Evolutionary conservation across 2,329 filamentous ascomycete species (phyloP).

Genomic region (Trichoderma oligosporum): DNA sequence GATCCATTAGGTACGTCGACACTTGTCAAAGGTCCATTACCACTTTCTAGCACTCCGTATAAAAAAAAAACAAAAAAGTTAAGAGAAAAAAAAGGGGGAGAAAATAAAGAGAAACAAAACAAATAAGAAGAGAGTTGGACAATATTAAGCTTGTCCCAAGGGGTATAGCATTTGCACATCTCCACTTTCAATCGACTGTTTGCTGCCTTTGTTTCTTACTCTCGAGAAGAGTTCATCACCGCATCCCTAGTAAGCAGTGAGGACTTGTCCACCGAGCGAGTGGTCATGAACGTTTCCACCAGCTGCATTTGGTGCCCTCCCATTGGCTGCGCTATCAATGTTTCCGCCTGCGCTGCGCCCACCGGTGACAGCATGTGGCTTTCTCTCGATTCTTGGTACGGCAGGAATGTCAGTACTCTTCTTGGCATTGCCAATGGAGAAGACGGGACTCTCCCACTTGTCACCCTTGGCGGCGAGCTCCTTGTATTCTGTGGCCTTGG

Average conservation of each 20-base stretch:
- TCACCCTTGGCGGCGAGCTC: conserved; percentile 84
- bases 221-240: conserved; percentile 13
- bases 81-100: background rate
- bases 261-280: conserved; percentile 10
- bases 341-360: conserved; percentile 14
- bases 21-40: background rate
- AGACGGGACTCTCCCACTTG: conserved; percentile 91
- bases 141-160: conserved; percentile 8
- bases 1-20: background rate
- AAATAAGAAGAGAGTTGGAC: background rate
- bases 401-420: conserved; percentile 68
- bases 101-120: too few species aligned
- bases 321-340: conserved; percentile 7
- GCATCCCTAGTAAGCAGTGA: conserved; percentile 23
- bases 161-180: conserved; percentile 23
- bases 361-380: conserved; percentile 31
- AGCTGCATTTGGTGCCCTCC: background rate
- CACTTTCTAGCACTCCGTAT: background rate
- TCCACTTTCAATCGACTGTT: conserved; percentile 4
- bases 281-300: conserved; percentile 1
- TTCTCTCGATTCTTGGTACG: conserved; percentile 49
- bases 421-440: conserved; percentile 75
- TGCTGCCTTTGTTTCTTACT: conserved; percentile 5
- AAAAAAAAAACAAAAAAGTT: background rate
- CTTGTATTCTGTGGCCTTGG: conserved; percentile 91